A percentile compares a stretch with the other conserved stretches of the same genome.
Evolutionary conservation across 2,329 filamentous ascomycete genomes (phyloP).

Genomic region (Botrytis porri): DNA sequence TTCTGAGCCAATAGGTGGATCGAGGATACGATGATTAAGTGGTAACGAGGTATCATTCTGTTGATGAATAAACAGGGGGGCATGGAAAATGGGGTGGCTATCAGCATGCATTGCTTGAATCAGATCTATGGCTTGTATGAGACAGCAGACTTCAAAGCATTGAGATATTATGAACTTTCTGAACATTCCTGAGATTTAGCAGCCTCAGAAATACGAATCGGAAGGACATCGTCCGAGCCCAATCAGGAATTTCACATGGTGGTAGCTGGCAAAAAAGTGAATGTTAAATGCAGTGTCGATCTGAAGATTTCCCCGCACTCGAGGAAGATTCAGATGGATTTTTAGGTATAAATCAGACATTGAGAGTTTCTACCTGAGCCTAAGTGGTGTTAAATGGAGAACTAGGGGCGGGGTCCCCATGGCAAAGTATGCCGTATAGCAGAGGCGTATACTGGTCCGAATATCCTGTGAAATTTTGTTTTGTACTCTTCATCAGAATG

Average conservation of each 20-base stretch:
- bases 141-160: constrained; percentile 42
- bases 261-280: background rate
- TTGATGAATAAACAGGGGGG: constrained; percentile 44
- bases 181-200: background rate
- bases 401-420: background rate
- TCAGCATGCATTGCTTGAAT: constrained; percentile 46
- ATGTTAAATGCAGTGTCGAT: background rate
- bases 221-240: background rate
- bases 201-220: background rate
- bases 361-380: background rate
- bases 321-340: background rate
- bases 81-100: constrained; percentile 44
- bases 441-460: background rate
- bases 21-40: constrained; percentile 40
- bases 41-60: constrained; percentile 41
- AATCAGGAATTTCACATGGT: background rate
- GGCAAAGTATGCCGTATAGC: background rate
- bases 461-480: background rate
- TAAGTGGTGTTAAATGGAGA: background rate
- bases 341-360: background rate
- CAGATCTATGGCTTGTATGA: constrained; percentile 46
- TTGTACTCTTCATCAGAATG: background rate
- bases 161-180: constrained; percentile 41
- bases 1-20: constrained; percentile 46
- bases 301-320: background rate